Evolutionary conservation across 176 grass and related monocot genomes (phyloP).

Genomic region (Oryza rufipogon): DNA sequence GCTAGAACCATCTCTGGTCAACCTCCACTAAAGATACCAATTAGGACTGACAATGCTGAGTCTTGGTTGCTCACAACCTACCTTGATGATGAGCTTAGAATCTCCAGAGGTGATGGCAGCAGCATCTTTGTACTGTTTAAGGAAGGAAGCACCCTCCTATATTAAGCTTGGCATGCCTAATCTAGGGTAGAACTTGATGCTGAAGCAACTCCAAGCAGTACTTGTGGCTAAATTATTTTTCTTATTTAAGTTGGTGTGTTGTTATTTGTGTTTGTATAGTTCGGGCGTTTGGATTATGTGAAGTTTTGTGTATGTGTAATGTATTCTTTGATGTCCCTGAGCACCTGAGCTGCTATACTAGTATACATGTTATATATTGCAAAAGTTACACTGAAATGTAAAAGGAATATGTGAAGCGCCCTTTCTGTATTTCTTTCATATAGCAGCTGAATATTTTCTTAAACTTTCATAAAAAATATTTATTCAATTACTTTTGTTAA

Average conservation of each 20-base stretch:
- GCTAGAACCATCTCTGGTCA: slow-evolving; percentile 82
- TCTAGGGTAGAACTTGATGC: background rate
- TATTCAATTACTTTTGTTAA: too few species aligned
- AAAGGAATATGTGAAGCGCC: background rate
- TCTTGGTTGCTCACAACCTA: slow-evolving; percentile 96
- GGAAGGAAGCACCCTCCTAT: slow-evolving; percentile 62
- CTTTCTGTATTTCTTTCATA: background rate
- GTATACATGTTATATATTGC: background rate
- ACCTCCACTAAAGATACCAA: slow-evolving; percentile 80
- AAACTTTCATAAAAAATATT: too few species aligned
- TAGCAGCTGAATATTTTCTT: too few species aligned
- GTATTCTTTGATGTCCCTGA: background rate
- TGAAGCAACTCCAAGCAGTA: slow-evolving; percentile 15
- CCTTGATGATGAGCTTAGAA: slow-evolving; percentile 82
- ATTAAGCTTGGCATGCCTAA: slow-evolving; percentile 17
- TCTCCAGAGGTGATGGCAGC: slow-evolving; percentile 73
- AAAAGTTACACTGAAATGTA: background rate
- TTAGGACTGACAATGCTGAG: slow-evolving; percentile 56
- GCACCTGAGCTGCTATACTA: background rate
- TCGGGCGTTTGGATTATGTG: background rate
- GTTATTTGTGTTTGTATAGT: slow-evolving; percentile 2
- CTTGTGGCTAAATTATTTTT: background rate
- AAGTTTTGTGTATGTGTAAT: background rate
- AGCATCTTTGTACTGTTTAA: slow-evolving; percentile 84
- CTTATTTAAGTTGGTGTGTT: background rate